phyloP scores from a whole-genome alignment of 345 rosid genomes.

The Salix dunnii region DNA sequence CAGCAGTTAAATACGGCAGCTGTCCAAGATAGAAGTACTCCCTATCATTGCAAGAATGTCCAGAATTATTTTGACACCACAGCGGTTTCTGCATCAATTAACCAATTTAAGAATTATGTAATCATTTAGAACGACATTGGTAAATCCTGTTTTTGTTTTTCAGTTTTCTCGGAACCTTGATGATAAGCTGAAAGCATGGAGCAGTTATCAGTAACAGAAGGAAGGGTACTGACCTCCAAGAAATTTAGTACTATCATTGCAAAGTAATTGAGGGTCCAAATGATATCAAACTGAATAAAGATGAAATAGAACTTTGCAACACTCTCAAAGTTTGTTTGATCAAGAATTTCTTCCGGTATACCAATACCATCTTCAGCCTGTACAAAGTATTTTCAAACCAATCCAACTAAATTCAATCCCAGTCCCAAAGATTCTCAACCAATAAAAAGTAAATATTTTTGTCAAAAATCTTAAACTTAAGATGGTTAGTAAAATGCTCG shows the following conservation, averaged over 20 bases:
- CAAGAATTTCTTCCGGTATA: conserved; percentile 82
- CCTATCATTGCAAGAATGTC: conserved; percentile 62
- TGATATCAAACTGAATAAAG: conserved; percentile 51
- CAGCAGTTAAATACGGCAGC: conserved; percentile 72
- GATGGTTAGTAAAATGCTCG: too few species aligned
- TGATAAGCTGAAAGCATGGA: not conserved
- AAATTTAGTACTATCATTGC: conserved; percentile 72
- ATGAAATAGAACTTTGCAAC: conserved; percentile 63
- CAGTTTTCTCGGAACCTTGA: not conserved
- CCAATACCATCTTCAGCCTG: conserved; percentile 98
- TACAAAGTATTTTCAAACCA: conserved; percentile 10
- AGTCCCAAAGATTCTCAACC: too few species aligned
- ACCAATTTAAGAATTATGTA: conserved; percentile 12
- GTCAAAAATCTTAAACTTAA: too few species aligned
- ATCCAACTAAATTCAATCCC: not conserved
- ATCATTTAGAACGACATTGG: not conserved
- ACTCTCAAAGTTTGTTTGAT: conserved; percentile 55
- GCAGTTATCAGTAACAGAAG: not conserved
- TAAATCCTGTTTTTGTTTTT: not conserved
- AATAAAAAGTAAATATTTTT: too few species aligned
- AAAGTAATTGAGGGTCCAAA: conserved; percentile 87
- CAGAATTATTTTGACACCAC: conserved; percentile 57
- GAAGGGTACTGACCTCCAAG: conserved; percentile 59
- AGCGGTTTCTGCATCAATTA: conserved; percentile 67
- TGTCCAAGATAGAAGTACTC: conserved; percentile 79